phyloP scores from a whole-genome alignment of 129 eudicot genomes.

The Escallonia rubra region DNA sequence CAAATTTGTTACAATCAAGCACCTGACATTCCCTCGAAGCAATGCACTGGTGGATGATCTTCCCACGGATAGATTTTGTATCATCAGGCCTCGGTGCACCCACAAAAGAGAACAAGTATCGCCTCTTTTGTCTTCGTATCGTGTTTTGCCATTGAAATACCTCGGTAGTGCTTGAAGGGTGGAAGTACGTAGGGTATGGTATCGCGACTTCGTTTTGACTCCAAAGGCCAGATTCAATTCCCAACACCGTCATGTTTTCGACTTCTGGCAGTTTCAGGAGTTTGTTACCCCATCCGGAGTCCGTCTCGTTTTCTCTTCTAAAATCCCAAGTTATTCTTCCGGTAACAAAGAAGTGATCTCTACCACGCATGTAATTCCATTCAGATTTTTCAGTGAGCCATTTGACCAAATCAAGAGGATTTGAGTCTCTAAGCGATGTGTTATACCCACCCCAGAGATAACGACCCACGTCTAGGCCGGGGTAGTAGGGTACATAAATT shows the following conservation, averaged over 20 bases:
- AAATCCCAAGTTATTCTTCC: constrained; percentile 62
- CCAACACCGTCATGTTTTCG: constrained; percentile 49
- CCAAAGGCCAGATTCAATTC: constrained; percentile 38
- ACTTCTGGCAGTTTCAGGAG: constrained; percentile 43
- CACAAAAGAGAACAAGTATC: constrained; percentile 36
- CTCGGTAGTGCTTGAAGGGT: constrained; percentile 31
- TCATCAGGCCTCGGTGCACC: constrained; percentile 52
- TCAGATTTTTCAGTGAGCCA: constrained; percentile 41
- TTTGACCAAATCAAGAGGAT: constrained; percentile 34
- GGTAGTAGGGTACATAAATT: constrained; percentile 45
- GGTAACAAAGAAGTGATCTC: constrained; percentile 46
- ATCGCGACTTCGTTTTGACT: constrained; percentile 35
- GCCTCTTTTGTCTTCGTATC: constrained; percentile 19
- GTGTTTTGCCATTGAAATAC: constrained; percentile 43
- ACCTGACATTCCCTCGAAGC: constrained; percentile 23
- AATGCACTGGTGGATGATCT: constrained; percentile 41
- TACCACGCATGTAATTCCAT: constrained; percentile 39
- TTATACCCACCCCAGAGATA: constrained; percentile 29
- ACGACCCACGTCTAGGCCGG: constrained; percentile 52
- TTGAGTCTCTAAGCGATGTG: constrained; percentile 32
- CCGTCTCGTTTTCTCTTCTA: constrained; percentile 25
- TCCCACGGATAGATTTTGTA: constrained; percentile 30
- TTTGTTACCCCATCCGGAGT: constrained; percentile 42
- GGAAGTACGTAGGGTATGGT: constrained; percentile 56
- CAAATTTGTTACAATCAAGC: constrained; percentile 24